Percentiles rank a stretch among this genome's conserved stretches.
Conservation (phyloP, 371 early-diverging fungal genomes). For the Mucor indicus region DNA sequence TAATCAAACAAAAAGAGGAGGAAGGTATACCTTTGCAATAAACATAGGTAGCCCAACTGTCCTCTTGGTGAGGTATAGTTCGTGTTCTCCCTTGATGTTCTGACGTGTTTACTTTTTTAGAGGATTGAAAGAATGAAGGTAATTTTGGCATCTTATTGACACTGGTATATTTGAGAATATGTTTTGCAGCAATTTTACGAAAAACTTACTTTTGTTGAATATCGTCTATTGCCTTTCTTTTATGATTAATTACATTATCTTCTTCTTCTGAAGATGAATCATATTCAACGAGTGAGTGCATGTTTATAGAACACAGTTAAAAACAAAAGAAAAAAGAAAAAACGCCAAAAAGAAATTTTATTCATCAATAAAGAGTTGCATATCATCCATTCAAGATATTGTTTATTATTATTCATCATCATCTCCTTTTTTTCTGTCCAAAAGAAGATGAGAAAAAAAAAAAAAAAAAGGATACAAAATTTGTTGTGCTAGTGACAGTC, state of each 20-base stretch:
- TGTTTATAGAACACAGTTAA: no score
- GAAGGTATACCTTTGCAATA: conserved; percentile 33
- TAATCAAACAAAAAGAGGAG: neutral
- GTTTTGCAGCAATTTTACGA: no score
- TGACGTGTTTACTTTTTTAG: neutral
- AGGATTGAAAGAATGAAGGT: conserved; percentile 2
- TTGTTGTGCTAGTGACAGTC: no score
- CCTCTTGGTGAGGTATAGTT: conserved; percentile 20
- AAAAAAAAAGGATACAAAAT: no score
- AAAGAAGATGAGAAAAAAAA: no score
- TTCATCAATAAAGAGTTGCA: no score
- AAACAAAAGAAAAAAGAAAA: no score
- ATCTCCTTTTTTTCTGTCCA: no score
- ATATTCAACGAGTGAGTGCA: conserved; percentile 1
- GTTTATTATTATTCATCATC: no score
- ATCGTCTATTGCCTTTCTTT: neutral
- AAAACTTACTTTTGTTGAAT: neutral
- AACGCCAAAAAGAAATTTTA: no score
- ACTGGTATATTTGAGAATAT: no score
- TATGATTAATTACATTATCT: neutral
- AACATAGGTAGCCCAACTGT: conserved; percentile 45
- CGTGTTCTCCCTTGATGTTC: conserved; percentile 24
- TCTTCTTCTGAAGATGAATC: conserved; percentile 10
- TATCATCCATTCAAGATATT: no score
- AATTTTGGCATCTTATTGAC: conserved; percentile 16